Evolutionary conservation across 1,284 basidiomycete genomes (phyloP).

Genomic region (Cryptococcus depauperatus): DNA sequence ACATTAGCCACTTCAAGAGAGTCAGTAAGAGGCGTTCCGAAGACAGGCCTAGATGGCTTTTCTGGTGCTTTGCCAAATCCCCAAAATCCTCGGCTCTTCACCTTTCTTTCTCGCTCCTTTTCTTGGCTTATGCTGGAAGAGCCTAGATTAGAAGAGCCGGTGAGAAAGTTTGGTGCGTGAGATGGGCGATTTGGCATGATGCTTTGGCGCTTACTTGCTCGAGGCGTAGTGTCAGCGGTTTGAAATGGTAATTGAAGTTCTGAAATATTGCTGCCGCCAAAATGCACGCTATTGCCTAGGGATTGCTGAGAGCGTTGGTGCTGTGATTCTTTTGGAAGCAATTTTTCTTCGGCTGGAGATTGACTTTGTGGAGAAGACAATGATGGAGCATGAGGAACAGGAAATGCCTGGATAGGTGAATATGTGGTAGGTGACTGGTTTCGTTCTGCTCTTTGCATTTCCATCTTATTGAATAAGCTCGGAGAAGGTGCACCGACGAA

Average conservation of each 20-base stretch:
- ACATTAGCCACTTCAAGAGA: conserved; percentile 82
- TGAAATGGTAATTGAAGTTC: neutral
- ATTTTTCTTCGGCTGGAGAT: conserved; percentile 2
- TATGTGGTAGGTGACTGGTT: conserved; percentile 20
- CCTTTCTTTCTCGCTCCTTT: conserved; percentile 70
- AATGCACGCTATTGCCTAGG: too few relatives aligned
- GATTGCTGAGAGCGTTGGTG: too few relatives aligned
- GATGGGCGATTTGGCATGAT: conserved; percentile 31
- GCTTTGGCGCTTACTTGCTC: conserved; percentile 35
- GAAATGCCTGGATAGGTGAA: conserved; percentile 14
- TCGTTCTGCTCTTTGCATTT: conserved; percentile 24
- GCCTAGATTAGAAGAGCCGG: conserved; percentile 31
- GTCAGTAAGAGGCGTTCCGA: conserved; percentile 80
- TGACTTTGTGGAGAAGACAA: conserved; percentile 1
- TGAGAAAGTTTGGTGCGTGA: conserved; percentile 30
- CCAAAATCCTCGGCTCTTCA: conserved; percentile 83
- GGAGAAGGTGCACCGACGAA: conserved; percentile 49
- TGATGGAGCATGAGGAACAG: conserved; percentile 6
- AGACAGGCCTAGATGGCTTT: conserved; percentile 64
- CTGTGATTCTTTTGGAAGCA: neutral
- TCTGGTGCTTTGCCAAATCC: conserved; percentile 51
- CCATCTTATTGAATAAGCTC: conserved; percentile 43
- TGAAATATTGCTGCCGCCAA: too few relatives aligned
- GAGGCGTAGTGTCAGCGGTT: conserved; percentile 18
- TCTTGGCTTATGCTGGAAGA: conserved; percentile 21